phyloP scores from a whole-genome alignment of 139 green algal species.

The Picochlorum sp. region DNA sequence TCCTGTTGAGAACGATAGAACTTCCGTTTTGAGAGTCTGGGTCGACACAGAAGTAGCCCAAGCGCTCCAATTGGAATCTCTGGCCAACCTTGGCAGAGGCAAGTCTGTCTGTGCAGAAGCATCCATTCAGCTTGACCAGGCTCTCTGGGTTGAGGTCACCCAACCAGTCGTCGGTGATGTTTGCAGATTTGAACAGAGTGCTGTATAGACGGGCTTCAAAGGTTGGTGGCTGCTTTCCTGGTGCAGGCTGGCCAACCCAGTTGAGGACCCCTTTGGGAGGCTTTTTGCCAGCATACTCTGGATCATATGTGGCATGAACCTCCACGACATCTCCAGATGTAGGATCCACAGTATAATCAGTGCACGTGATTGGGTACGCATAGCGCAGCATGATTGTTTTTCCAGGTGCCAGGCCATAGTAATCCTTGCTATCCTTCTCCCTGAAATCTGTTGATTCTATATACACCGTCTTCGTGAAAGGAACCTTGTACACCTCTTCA shows the following conservation, averaged over 20 bases:
- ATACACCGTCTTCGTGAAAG: slow-evolving; percentile 81
- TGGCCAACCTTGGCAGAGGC: slow-evolving; percentile 24
- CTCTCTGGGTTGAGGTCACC: slow-evolving; percentile 75
- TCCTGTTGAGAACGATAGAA: slow-evolving; percentile 85
- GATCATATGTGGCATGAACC: slow-evolving; percentile 51
- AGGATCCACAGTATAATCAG: slow-evolving; percentile 33
- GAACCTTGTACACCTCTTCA: slow-evolving; percentile 52
- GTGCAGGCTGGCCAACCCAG: slow-evolving; percentile 79
- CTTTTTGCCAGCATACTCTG: slow-evolving; percentile 46
- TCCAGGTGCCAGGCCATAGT: slow-evolving; percentile 89
- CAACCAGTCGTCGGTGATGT: slow-evolving; percentile 66
- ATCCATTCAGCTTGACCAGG: slow-evolving; percentile 38
- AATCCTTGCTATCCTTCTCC: slow-evolving; percentile 78
- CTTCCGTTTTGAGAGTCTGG: slow-evolving; percentile 37
- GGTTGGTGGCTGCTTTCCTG: slow-evolving; percentile 50
- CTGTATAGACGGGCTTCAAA: slow-evolving; percentile 81
- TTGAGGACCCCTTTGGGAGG: slow-evolving; percentile 93
- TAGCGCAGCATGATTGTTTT: slow-evolving; percentile 94
- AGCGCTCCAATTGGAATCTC: slow-evolving; percentile 91
- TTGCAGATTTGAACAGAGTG: slow-evolving; percentile 63
- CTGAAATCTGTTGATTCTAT: slow-evolving; percentile 93
- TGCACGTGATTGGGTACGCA: slow-evolving; percentile 79
- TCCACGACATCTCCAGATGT: slow-evolving; percentile 46
- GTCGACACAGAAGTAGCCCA: slow-evolving; percentile 90
- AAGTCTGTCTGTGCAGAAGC: slow-evolving; percentile 29